Evolutionary conservation across 345 rosid genomes (phyloP).

Genomic region (Arabidopsis thaliana): DNA sequence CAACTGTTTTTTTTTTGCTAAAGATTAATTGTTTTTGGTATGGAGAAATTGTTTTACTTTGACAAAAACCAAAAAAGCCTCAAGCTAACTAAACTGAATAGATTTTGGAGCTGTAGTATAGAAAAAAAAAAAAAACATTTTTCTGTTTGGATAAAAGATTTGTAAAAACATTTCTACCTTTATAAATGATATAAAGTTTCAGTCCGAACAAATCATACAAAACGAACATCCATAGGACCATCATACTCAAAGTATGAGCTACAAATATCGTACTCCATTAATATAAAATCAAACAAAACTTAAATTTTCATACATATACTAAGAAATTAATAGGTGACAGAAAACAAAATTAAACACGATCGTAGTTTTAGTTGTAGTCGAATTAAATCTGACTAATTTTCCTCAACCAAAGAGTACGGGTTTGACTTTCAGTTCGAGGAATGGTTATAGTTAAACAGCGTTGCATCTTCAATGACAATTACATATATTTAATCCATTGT

Average conservation of each 20-base stretch:
- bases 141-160: no score
- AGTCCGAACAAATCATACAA: not conserved
- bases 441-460: conserved; percentile 19
- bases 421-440: conserved; percentile 34
- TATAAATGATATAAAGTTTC: not conserved
- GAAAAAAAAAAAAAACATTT: no score
- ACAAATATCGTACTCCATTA: not conserved
- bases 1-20: not conserved
- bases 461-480: conserved; percentile 15
- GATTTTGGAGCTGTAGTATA: not conserved
- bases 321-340: not conserved
- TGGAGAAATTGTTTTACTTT: not conserved
- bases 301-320: not conserved
- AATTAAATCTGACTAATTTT: conserved; percentile 31
- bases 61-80: not conserved
- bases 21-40: not conserved
- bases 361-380: conserved; percentile 5
- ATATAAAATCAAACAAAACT: not conserved
- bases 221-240: not conserved
- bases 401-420: conserved; percentile 39
- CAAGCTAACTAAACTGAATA: no score
- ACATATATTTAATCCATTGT: conserved; percentile 32
- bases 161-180: not conserved
- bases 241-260: not conserved
- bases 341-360: not conserved